Percentiles rank a stretch among this genome's conserved stretches.
phyloP scores from a whole-genome alignment of 495 filamentous ascomycete species.

The Lineolata rhizophorae region DNA sequence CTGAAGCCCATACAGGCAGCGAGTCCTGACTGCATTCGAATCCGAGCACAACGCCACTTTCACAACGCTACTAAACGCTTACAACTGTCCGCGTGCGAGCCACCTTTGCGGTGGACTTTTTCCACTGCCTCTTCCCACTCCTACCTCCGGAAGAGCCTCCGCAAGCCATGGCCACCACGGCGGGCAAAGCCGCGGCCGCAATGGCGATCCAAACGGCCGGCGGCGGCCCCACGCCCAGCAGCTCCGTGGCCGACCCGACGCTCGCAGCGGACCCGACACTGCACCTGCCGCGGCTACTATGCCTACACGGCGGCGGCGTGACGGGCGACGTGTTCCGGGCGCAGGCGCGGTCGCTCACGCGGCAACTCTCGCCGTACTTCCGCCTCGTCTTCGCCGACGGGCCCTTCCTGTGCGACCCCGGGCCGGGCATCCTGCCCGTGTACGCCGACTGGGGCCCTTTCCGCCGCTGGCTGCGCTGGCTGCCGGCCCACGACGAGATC shows the following conservation, averaged over 20 bases:
- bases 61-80: too few relatives aligned
- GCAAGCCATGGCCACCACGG: too few relatives aligned
- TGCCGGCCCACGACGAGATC: constrained; percentile 22
- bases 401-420: constrained; percentile 27
- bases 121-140: too few relatives aligned
- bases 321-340: constrained; percentile 35
- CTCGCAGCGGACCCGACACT: constrained; percentile 11
- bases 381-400: constrained; percentile 34
- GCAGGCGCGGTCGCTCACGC: constrained; percentile 31
- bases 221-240: constrained; percentile 1
- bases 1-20: too few relatives aligned
- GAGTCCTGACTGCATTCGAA: too few relatives aligned
- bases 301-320: constrained; percentile 43
- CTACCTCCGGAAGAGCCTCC: too few relatives aligned
- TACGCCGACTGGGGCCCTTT: constrained; percentile 34
- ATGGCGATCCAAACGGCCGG: too few relatives aligned
- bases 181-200: too few relatives aligned
- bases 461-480: constrained; percentile 33
- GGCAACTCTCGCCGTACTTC: constrained; percentile 25
- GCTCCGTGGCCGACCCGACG: too few relatives aligned
- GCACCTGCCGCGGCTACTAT: constrained; percentile 38
- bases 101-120: too few relatives aligned
- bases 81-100: too few relatives aligned
- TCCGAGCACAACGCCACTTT: too few relatives aligned
- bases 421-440: constrained; percentile 28